A percentile compares a stretch with the other conserved stretches of the same genome.
Conservation (phyloP, 208 protist genomes). For the Giardia duodenalis region DNA sequence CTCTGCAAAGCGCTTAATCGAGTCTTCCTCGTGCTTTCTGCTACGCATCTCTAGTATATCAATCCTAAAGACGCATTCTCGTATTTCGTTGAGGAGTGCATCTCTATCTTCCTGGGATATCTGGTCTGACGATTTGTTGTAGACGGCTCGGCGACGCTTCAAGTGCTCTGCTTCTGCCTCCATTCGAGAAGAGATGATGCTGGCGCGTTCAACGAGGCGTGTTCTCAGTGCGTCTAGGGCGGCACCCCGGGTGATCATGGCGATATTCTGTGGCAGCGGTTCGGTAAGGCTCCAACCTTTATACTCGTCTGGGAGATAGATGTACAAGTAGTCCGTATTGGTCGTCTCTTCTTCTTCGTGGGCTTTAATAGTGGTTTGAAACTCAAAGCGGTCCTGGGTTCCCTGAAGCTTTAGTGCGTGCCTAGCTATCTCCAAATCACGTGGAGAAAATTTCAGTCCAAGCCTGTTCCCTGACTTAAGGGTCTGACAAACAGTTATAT, state of each 20-base stretch:
- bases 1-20: background rate
- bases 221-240: background rate
- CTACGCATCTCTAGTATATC: background rate
- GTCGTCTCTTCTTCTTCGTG: background rate
- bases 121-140: conserved; percentile 1
- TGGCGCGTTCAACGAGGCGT: conserved; percentile 8
- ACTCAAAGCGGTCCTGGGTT: background rate
- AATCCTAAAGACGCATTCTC: conserved; percentile 17
- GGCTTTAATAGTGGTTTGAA: background rate
- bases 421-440: background rate
- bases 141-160: background rate
- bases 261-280: background rate
- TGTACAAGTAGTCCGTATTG: background rate
- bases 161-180: conserved; percentile 16
- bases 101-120: background rate
- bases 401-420: background rate
- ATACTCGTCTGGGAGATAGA: conserved; percentile 6
- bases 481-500: background rate
- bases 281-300: background rate
- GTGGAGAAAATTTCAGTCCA: background rate
- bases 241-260: background rate
- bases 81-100: background rate
- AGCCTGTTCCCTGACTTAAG: background rate
- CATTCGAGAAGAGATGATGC: background rate
- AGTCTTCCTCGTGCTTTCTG: background rate